Evolutionary conservation across 208 protist species (phyloP), one percentile per base, ranked within the genome.

Genomic region (Leishmania mexicana): DNA sequence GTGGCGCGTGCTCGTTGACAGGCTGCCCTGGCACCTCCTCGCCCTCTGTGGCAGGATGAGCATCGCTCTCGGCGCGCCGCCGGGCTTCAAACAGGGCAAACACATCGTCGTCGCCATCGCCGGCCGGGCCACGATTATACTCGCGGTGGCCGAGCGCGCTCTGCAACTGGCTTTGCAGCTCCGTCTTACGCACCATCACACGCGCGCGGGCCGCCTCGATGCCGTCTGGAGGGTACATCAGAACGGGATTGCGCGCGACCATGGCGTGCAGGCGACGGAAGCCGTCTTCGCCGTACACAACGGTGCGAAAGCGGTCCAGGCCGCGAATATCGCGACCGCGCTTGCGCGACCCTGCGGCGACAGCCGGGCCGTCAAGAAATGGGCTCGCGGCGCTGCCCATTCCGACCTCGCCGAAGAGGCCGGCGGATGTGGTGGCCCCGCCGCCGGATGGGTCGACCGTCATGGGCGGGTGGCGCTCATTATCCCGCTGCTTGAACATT

Each of bases 181-280:
- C 76, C 64, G 79, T 79, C 17, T 47, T 35, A 0, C 77, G 75
- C 58, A 35, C 73, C 71, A 67, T 45, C 31, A 87, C 70, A n/a
- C 81, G 84, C 68, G 64, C 58, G 35, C 93, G 88, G 3, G 90
- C 94, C 53, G 42, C 90, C 2, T 89, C 87, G 74, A 94, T 87
- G 47, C 88, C 90, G n/a, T 83, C 87, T 1, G 94, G 94, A 8
- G 90, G 94, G 75, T 97, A 97, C 94, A 97, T 96, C 73, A 97
- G 85, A 0, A 86, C 75, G 2, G 94, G 90, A 75, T 92, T 92
- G 60, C 93, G 90, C 13, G 80, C 64, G 38, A 93, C 87, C 92
- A 96, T 96, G 65, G 88, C 94, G 78, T 96, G 94, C 40, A 96
- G 85, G 13, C 90, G 90, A 5, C 86, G 83, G 58, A 97, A 88